Conservation (phyloP, 257 asterid genomes). For the Avicennia marina region DNA sequence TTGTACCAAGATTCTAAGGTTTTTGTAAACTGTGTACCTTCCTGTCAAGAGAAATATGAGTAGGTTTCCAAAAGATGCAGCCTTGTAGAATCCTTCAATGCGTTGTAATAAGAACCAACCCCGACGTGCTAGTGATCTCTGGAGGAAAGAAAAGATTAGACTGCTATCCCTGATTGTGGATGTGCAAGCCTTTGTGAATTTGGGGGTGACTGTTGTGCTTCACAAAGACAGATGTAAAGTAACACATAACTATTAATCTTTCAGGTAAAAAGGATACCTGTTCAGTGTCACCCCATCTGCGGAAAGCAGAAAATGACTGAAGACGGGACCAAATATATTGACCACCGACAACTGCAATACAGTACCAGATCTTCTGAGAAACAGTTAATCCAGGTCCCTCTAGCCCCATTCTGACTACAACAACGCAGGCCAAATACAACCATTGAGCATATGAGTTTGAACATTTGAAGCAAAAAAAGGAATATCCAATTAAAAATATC, state of each 20-base stretch:
- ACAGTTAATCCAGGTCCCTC: constrained; percentile 86
- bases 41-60: constrained; percentile 89
- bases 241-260: no score
- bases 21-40: constrained; percentile 40
- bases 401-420: constrained; percentile 71
- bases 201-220: no score
- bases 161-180: background rate
- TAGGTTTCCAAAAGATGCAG: constrained; percentile 87
- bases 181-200: background rate
- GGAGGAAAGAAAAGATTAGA: constrained; percentile 18
- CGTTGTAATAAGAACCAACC: constrained; percentile 77
- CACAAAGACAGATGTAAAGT: no score
- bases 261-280: constrained; percentile 44
- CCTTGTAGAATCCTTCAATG: constrained; percentile 82
- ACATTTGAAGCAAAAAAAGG: background rate
- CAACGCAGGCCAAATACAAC: constrained; percentile 12
- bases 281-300: constrained; percentile 96
- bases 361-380: constrained; percentile 89
- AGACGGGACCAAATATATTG: constrained; percentile 89
- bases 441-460: background rate
- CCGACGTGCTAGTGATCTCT: constrained; percentile 83
- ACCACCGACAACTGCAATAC: constrained; percentile 91
- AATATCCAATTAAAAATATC: background rate
- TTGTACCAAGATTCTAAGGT: background rate
- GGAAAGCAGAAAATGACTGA: constrained; percentile 90